Percentiles rank a stretch among this genome's conserved stretches.
Conservation (phyloP, 352 stramenopile species). For the Pythium vanterpoolii region DNA sequence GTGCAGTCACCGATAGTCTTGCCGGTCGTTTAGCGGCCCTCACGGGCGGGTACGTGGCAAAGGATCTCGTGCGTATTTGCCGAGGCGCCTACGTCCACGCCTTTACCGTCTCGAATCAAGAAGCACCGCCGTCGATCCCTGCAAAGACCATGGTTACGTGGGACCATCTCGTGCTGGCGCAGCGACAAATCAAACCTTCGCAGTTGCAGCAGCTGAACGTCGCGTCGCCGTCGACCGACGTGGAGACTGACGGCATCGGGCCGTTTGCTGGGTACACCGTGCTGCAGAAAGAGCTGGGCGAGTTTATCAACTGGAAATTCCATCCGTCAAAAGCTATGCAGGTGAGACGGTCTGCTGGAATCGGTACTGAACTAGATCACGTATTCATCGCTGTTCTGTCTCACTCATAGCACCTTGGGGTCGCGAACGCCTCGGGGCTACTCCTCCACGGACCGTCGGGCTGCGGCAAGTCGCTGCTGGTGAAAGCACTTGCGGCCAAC, state of each 20-base stretch:
- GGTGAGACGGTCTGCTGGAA: slow-evolving; percentile 31
- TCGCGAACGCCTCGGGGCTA: slow-evolving; percentile 66
- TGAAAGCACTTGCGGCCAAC: slow-evolving; percentile 57
- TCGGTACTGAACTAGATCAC: no score
- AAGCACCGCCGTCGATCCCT: background rate
- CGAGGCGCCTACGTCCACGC: slow-evolving; percentile 49
- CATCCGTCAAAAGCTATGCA: slow-evolving; percentile 55
- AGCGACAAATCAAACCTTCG: slow-evolving; percentile 63
- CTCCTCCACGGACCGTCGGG: slow-evolving; percentile 77
- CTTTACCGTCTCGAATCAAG: slow-evolving; percentile 2
- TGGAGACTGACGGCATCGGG: slow-evolving; percentile 5
- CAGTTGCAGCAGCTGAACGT: slow-evolving; percentile 78
- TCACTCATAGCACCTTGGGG: slow-evolving; percentile 57
- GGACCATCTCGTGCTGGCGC: slow-evolving; percentile 41
- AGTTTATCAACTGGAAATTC: slow-evolving; percentile 72
- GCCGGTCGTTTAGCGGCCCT: slow-evolving; percentile 39
- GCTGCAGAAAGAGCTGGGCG: slow-evolving; percentile 53
- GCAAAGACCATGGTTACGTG: slow-evolving; percentile 27
- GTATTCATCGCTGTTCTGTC: background rate
- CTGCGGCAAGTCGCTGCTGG: slow-evolving; percentile 80
- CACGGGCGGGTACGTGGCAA: slow-evolving; percentile 76
- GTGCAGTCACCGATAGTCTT: background rate
- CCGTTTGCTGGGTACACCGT: slow-evolving; percentile 64
- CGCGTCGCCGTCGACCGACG: slow-evolving; percentile 36
- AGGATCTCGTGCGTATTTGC: slow-evolving; percentile 71